phyloP scores from a whole-genome alignment of 2,329 filamentous ascomycete species.

The Paracorniculantispora psalliotae region DNA sequence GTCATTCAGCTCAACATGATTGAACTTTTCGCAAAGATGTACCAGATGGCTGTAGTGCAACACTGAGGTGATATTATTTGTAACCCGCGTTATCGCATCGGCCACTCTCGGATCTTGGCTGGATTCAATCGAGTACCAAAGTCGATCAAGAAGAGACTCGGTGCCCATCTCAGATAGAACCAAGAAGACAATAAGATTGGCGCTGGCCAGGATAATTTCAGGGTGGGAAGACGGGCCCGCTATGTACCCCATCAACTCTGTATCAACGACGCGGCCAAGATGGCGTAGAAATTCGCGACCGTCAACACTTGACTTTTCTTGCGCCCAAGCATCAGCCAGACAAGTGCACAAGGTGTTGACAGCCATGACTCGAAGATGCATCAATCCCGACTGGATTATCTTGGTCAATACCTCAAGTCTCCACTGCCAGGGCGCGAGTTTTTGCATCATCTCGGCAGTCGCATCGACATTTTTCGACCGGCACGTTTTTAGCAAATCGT shows the following conservation, averaged over 20 bases:
- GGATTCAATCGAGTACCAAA: slow-evolving; percentile 78
- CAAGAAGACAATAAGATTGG: slow-evolving; percentile 83
- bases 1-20: slow-evolving; percentile 27
- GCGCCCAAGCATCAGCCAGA: slow-evolving; percentile 62
- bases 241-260: slow-evolving; percentile 77
- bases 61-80: slow-evolving; percentile 42
- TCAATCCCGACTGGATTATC: slow-evolving; percentile 77
- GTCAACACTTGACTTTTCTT: slow-evolving; percentile 43
- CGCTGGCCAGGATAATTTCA: slow-evolving; percentile 75
- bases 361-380: slow-evolving; percentile 81
- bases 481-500: slow-evolving; percentile 21
- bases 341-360: slow-evolving; percentile 68
- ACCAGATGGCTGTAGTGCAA: slow-evolving; percentile 47
- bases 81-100: slow-evolving; percentile 70
- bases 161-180: slow-evolving; percentile 73
- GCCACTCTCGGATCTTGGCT: slow-evolving; percentile 83
- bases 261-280: slow-evolving; percentile 55
- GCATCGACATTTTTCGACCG: slow-evolving; percentile 31
- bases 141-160: slow-evolving; percentile 64
- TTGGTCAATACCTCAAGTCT: slow-evolving; percentile 63
- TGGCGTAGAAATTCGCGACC: slow-evolving; percentile 55
- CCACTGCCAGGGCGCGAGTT: slow-evolving; percentile 59
- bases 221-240: slow-evolving; percentile 88
- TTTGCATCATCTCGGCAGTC: slow-evolving; percentile 28
- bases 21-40: slow-evolving; percentile 67